Conservation (phyloP, 257 asterid genomes). For the Jacaranda mimosifolia region DNA sequence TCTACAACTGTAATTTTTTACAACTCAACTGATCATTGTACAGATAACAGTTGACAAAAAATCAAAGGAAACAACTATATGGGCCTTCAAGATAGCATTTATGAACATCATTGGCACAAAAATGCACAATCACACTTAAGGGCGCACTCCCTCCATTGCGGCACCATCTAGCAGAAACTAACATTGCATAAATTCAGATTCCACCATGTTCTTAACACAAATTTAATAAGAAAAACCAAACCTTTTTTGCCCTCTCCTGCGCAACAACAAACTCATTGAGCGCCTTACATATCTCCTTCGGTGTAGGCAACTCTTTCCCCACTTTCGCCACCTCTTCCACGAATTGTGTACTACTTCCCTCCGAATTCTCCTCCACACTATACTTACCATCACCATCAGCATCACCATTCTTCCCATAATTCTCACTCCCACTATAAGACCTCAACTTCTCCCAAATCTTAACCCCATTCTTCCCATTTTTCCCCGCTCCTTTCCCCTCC, state of each 20-base stretch:
- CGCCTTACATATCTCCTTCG: conserved; percentile 83
- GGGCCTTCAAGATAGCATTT: neutral
- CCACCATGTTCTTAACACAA: neutral
- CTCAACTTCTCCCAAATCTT: conserved; percentile 97
- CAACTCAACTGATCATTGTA: conserved; percentile 10
- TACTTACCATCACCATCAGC: conserved; percentile 21
- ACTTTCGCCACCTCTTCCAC: conserved; percentile 33
- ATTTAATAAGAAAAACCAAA: conserved; percentile 26
- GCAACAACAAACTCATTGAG: conserved; percentile 85
- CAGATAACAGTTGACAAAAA: neutral
- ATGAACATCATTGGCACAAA: conserved; percentile 16
- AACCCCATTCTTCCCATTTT: conserved; percentile 52
- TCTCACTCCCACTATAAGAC: conserved; percentile 69
- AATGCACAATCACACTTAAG: conserved; percentile 5
- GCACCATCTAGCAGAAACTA: conserved; percentile 8
- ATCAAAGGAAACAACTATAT: neutral
- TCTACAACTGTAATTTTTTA: neutral
- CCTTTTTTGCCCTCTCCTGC: conserved; percentile 92
- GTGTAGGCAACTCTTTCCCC: conserved; percentile 70
- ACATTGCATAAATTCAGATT: neutral
- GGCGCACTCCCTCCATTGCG: neutral
- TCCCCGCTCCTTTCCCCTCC: conserved; percentile 47
- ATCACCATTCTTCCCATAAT: conserved; percentile 21
- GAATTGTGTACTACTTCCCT: conserved; percentile 25
- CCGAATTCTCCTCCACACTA: conserved; percentile 34